Base-by-base conservation (phyloP, 768 basidiomycete species). In the Steccherinum ochraceum region DNA sequence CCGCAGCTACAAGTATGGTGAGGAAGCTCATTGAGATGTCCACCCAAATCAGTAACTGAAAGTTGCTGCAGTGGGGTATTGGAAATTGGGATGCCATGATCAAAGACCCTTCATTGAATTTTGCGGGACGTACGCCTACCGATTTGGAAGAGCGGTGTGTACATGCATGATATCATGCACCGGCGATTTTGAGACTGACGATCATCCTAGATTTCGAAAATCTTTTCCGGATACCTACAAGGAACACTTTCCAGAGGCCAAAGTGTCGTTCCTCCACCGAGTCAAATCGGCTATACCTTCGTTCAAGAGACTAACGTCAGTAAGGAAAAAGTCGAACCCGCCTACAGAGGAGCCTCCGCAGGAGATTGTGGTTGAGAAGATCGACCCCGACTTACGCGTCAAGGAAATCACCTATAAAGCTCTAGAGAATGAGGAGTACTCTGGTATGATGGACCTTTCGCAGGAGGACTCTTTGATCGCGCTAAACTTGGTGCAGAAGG, bases 11-110 rank as follows among this genome's bases (percentile, higher is more conserved):
- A 63, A 89, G 90, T 65, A 79, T 74, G 57, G 89, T 91, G 57
- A 51, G 84, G 76, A 43, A 51, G 46, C 51, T 52, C 44, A 44
- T 42, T 24, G 46, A 24, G 26, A n/a, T 19, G 16, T n/a, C n/a
- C n/a, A n/a, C n/a, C n/a, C n/a, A n/a, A n/a, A n/a, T n/a, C n/a
- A n/a, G n/a, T n/a, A n/a, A n/a, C n/a, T n/a, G n/a, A n/a, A n/a
- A n/a, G n/a, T 26, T 26, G 46, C 43, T 35, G 4, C 62, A 93
- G 89, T 87, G 87, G 67, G 90, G 90, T 41, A 90, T 93, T 40
- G 90, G 90, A 45, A 93, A 92, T 69, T 93, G 91, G 90, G 92
- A 92, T 65, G 81, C 86, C 25, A 93, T 93, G 57, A 76, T 93
- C 48, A 85, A 86, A 53, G 90, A 93, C 69, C 77, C 88, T 12